Base-by-base conservation (phyloP, 2,329 filamentous ascomycete genomes). In the Claviceps quebecensis region DNA sequence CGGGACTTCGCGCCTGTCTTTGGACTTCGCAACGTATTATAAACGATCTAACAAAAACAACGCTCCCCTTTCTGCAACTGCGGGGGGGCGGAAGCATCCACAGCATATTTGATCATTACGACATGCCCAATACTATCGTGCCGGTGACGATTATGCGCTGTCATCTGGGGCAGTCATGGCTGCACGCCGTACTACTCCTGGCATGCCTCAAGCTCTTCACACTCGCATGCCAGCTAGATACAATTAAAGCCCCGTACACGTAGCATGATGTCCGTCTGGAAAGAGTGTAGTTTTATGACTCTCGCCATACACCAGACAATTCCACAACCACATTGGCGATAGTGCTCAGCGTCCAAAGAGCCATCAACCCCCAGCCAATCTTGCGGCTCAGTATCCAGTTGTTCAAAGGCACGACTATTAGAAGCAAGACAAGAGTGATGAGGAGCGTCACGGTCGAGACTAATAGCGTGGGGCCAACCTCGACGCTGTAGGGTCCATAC, bases 391-490 rank as follows among this genome's bases (percentile, higher is more conserved):
- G 83, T 41, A 84, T 72, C 90, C 90, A 96, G 56, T 81, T 80
- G 67, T 93, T 95, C 70, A 84, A 63, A 5, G 93, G 93, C 50
- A 98, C 87, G 1, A 82, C 74, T 29, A 95, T 75, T 55, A 98
- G 71, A 57, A 98, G 68, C 2, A 84, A 81, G 4, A 90, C 68
- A 17, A 98, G 72, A 1, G 88, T 96, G 29, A 89, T 63, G 22
- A 98, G 71, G 56, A 98, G 71, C 2, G 87, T 91, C n/a, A 86
- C 76, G 1, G 87, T 86, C 49, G 84, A 91, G 40, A 98, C 83
- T 60, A 96, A 75, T 56, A 98, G 70, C 3, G 90, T 94, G 26
- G 84, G 86, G 53, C 83, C 87, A 51, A 98, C 84, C 56, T 87
- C 78, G 53, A 98, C 86, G 51, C 81, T 76, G 64, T 96, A 97